Evolutionary conservation across 179 eudicot genomes (phyloP), one percentile per base, ranked within the genome.

Genomic region (Amaranthus tricolor): DNA sequence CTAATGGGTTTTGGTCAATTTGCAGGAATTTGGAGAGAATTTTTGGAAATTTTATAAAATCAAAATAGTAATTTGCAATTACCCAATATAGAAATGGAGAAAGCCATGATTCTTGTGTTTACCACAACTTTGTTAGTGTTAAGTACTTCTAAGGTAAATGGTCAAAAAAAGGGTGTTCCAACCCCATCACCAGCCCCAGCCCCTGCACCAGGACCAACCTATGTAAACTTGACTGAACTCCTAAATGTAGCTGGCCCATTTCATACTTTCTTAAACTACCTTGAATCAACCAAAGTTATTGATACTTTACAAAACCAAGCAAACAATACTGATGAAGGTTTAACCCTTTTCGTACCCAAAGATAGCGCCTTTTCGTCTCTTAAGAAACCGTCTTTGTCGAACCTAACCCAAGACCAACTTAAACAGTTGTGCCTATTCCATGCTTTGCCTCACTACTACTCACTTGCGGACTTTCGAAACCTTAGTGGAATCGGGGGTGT

Each of bases 241-340:
- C 94, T 95, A 17, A 83, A 85, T 20, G 91, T 89, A 0, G 97
- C 98, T 1, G 99, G 99, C 65, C 99, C 99, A 6, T 93, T 84
- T 82, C 82, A 79, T 66, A 95, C 89, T 40, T 95, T 93, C 85
- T 85, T 93, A 12, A 68, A 73, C 74, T 89, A 86, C 82, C 89
- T 91, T 8, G 56, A 86, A 69, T 81, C 93, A 15, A 89, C 93
- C n/a, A 87, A 91, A 78, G 89, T 88, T 65, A 78, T 95, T 17
- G 86, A 89, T 12, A 93, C 97, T 15, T 81, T 93, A 52, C 97
- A 95, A 83, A 84, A 81, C 87, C 95, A 89, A 81, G 98, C 99
- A 55, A 95, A 95, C 85, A 77, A 86, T 80, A 89, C 97, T 3
- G 95, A 83, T 0, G 89, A 89, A 87, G 99, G 99, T 7, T 62